A percentile compares a stretch with the other conserved stretches of the same genome.
Evolutionary conservation across 805 yeast genomes (phyloP).

Genomic region (Sugiyamaella chiloensis): DNA sequence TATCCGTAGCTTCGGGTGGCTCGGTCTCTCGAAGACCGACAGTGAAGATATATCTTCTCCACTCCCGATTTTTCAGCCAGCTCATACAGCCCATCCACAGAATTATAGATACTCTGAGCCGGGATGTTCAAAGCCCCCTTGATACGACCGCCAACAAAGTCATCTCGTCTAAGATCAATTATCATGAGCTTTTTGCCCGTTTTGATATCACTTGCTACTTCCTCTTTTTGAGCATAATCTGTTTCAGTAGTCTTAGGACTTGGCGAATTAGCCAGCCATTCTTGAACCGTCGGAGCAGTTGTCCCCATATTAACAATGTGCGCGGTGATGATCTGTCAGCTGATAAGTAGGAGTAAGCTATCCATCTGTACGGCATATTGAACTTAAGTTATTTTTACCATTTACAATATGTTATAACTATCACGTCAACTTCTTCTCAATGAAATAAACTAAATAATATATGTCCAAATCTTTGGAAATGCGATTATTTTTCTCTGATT

Average conservation of each 20-base stretch:
- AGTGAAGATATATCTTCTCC: slow-evolving; percentile 22
- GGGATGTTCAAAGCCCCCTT: slow-evolving; percentile 26
- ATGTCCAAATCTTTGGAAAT: no score
- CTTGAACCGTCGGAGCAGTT: slow-evolving; percentile 13
- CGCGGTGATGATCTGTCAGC: no score
- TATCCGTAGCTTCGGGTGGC: slow-evolving; percentile 25
- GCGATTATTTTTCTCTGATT: no score
- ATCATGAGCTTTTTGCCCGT: slow-evolving; percentile 18
- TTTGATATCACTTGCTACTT: slow-evolving; percentile 18
- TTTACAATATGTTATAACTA: no score
- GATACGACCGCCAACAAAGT: slow-evolving; percentile 27
- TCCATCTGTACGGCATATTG: no score
- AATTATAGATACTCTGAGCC: slow-evolving; percentile 21
- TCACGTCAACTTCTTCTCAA: no score
- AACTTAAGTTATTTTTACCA: no score
- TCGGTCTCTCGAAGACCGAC: slow-evolving; percentile 25
- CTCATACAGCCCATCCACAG: slow-evolving; percentile 20
- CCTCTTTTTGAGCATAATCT: slow-evolving; percentile 19
- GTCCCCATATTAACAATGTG: background rate
- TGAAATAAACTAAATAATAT: no score
- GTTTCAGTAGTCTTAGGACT: slow-evolving; percentile 11
- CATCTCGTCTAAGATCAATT: slow-evolving; percentile 25
- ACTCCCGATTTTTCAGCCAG: slow-evolving; percentile 23
- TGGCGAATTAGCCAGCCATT: slow-evolving; percentile 21
- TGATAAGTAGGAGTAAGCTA: no score